Evolutionary conservation across 345 rosid genomes (phyloP).

Genomic region (Crucihimalaya himalaica): DNA sequence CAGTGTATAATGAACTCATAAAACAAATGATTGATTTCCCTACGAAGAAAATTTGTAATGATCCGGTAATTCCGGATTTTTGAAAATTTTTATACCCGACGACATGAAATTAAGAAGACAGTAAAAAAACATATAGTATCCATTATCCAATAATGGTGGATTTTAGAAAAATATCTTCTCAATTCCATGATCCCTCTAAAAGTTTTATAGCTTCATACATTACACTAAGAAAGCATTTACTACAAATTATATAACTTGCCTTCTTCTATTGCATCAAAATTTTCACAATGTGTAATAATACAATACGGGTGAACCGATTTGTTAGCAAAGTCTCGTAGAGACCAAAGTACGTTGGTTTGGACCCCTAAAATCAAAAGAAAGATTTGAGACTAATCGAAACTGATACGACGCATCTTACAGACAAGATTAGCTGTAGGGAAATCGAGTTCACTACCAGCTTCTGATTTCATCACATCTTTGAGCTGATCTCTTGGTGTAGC

Average conservation of each 20-base stretch:
- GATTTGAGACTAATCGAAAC: slow-evolving; percentile 54
- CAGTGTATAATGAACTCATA: too few relatives aligned
- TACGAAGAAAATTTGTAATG: too few relatives aligned
- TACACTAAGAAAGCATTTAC: background rate
- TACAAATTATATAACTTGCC: background rate
- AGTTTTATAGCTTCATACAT: too few relatives aligned
- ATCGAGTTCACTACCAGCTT: slow-evolving; percentile 74
- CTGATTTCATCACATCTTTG: slow-evolving; percentile 68
- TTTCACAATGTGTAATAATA: slow-evolving; percentile 16
- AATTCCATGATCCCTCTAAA: too few relatives aligned
- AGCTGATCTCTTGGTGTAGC: slow-evolving; percentile 80
- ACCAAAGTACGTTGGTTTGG: slow-evolving; percentile 1
- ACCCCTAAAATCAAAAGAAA: background rate
- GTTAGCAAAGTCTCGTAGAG: slow-evolving; percentile 21
- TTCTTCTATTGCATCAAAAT: slow-evolving; percentile 1
- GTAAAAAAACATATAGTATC: too few relatives aligned
- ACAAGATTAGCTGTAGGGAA: slow-evolving; percentile 78
- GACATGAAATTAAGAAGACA: too few relatives aligned
- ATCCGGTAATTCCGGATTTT: too few relatives aligned
- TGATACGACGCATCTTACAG: slow-evolving; percentile 82
- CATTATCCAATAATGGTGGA: too few relatives aligned
- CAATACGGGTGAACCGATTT: slow-evolving; percentile 8
- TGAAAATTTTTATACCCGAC: too few relatives aligned
- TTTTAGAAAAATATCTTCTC: too few relatives aligned
- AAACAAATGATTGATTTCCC: too few relatives aligned